Conservation (phyloP, 495 filamentous ascomycete genomes). For the Lepraria neglecta region DNA sequence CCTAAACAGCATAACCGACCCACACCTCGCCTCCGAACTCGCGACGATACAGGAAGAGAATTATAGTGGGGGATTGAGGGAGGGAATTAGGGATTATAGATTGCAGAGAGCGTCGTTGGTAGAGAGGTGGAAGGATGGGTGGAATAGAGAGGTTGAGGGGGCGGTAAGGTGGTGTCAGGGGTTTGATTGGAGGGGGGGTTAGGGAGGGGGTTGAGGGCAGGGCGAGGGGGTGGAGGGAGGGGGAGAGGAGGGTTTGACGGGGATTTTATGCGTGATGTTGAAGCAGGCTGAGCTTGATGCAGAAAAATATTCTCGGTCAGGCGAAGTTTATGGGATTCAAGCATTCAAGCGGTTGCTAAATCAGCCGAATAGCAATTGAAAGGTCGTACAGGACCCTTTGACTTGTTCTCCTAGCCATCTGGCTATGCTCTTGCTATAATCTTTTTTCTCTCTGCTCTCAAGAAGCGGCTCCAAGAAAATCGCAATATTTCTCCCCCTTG, state of each 20-base stretch:
- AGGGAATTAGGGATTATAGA: slow-evolving; percentile 22
- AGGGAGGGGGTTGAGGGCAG: slow-evolving; percentile 48
- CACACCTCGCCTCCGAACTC: slow-evolving; percentile 40
- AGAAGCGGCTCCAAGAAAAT: too few relatives aligned
- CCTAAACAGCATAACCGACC: slow-evolving; percentile 50
- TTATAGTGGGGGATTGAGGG: slow-evolving; percentile 24
- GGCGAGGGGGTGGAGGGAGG: slow-evolving; percentile 23
- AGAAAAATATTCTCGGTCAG: neutral
- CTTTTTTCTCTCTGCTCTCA: too few relatives aligned
- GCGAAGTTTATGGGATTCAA: too few relatives aligned
- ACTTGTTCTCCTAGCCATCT: too few relatives aligned
- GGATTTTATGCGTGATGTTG: neutral
- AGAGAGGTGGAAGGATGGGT: slow-evolving; percentile 68
- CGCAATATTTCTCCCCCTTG: too few relatives aligned
- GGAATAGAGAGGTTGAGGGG: slow-evolving; percentile 69
- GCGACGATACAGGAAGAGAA: slow-evolving; percentile 31
- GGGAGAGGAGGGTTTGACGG: slow-evolving; percentile 21
- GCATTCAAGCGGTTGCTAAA: too few relatives aligned
- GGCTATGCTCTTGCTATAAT: too few relatives aligned
- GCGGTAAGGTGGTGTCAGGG: slow-evolving; percentile 61
- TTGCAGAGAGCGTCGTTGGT: slow-evolving; percentile 43
- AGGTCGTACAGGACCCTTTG: too few relatives aligned
- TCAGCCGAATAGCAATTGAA: too few relatives aligned
- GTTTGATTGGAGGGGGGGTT: slow-evolving; percentile 55
- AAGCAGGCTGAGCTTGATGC: neutral